Base-by-base conservation (phyloP, 1,284 basidiomycete genomes). In the Termitomyces sp. region DNA sequence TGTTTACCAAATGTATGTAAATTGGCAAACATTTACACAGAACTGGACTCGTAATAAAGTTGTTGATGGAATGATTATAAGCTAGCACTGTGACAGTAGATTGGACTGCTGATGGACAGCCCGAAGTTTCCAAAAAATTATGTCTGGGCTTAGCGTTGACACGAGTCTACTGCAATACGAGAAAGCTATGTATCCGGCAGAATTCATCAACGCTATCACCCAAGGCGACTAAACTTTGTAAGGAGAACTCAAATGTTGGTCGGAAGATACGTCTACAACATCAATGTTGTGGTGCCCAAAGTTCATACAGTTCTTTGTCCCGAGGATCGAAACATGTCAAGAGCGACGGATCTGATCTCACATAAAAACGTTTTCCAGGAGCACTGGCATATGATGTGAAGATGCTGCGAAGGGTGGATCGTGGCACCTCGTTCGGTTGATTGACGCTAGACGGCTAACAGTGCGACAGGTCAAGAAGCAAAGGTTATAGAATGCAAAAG, bases 261-360 rank as follows among this genome's bases (percentile, higher is more conserved):
- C 4, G 17, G 26, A 52, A 62, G 43, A 19, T 34, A n/a, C n/a
- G 19, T 38, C 15, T 30, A 38, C 24, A 38, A 26, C 19, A n/a
- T 67, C 54, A 70, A 44, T 65, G 61, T 52, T 67, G 81, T 7
- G 85, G 84, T 34, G 74, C 85, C 88, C 88, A 90, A 9, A 90
- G 72, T 49, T 83, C 79, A 61, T 90, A 89, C 28, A 90, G 71
- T 60, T 88, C 84, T 67, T 77, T 83, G 69, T 90, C 88, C 28
- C 75, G 68, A 19, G 81, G 76, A 64, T 90, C 87, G 63, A 90
- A 90, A 61, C 80, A 87, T 36, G 86, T 86, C 53, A 82, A 65
- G 36, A 88, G 70, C 5, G 83, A 70, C 9, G 83, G 79, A 65
- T 90, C 87, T 26, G 80, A 73, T 34, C 83, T 81, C 61, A 88